These are phyloP conservation scores for Chaetoceros tenuissimus DNA, from an alignment of 108 stramenopile genomes.

Conservation along the genomic window DNA sequence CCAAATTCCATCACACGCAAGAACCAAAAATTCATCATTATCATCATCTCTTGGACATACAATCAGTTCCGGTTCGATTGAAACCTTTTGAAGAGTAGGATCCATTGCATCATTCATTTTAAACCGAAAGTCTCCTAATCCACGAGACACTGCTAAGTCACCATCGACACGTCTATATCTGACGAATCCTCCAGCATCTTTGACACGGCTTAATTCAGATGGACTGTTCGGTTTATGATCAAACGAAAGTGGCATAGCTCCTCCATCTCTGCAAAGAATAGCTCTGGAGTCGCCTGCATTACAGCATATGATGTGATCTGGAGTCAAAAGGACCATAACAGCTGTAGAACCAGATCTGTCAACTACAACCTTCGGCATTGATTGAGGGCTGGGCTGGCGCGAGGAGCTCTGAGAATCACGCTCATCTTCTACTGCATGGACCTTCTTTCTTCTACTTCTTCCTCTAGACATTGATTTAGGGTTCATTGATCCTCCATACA, in stretches of 20 bases:
- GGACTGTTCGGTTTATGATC: slow-evolving; percentile 95
- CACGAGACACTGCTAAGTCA: slow-evolving; percentile 92
- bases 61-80: slow-evolving; percentile 69
- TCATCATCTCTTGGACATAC: slow-evolving; percentile 46
- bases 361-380: slow-evolving; percentile 11
- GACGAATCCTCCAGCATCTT: slow-evolving; percentile 71
- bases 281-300: slow-evolving; percentile 96
- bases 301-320: slow-evolving; percentile 83
- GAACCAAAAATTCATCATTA: slow-evolving; percentile 73
- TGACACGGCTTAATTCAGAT: slow-evolving; percentile 57
- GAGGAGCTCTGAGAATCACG: not conserved
- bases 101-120: slow-evolving; percentile 29
- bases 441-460: not conserved
- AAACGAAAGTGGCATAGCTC: slow-evolving; percentile 64
- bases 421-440: not conserved
- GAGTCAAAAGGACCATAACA: slow-evolving; percentile 80
- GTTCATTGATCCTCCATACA: slow-evolving; percentile 15
- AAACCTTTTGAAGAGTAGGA: slow-evolving; percentile 71
- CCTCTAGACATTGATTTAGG: slow-evolving; percentile 7
- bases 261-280: slow-evolving; percentile 48
- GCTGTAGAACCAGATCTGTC: slow-evolving; percentile 86
- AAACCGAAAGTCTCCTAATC: slow-evolving; percentile 89
- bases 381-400: not conserved
- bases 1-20: slow-evolving; percentile 96
- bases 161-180: slow-evolving; percentile 87